These are phyloP conservation scores for Diaporthe aspalathi DNA, from an alignment of 2,329 filamentous ascomycete species.

Conservation along the genomic window DNA sequence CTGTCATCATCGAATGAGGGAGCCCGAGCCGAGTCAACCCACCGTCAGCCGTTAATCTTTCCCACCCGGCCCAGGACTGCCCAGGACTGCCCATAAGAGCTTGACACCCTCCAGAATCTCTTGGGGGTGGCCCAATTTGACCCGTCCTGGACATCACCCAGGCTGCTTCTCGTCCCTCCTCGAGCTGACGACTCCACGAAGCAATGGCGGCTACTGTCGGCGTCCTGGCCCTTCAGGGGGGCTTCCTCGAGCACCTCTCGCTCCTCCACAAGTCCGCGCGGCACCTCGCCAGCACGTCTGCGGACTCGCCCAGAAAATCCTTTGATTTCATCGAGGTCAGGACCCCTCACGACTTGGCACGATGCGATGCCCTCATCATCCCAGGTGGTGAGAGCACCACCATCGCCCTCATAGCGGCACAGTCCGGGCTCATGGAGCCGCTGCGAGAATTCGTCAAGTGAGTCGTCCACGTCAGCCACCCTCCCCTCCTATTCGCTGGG, in stretches of 20 bases:
- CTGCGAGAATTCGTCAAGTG: conserved; percentile 92
- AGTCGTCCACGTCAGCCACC: conserved; percentile 46
- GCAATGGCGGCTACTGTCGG: conserved; percentile 62
- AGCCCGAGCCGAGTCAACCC: conserved; percentile 6
- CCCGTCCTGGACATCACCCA: neutral
- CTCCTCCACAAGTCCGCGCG: conserved; percentile 77
- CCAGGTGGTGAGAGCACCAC: conserved; percentile 96
- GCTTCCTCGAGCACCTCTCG: conserved; percentile 88
- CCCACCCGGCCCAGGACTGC: neutral
- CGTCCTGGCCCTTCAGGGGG: conserved; percentile 85
- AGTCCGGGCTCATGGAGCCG: conserved; percentile 84
- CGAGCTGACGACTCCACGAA: neutral
- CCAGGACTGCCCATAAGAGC: neutral
- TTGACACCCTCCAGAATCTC: neutral
- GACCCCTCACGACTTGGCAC: conserved; percentile 75
- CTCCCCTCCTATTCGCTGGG: neutral
- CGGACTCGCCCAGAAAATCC: conserved; percentile 42
- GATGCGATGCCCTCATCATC: conserved; percentile 86
- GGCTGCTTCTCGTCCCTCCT: neutral
- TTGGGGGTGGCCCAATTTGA: neutral
- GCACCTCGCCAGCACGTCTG: conserved; percentile 51
- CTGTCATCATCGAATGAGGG: neutral
- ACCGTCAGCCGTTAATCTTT: conserved; percentile 2
- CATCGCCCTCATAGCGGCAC: conserved; percentile 86
- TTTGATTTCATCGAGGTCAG: conserved; percentile 84